A percentile compares a stretch with the other conserved stretches of the same genome.
These are phyloP conservation scores for Cytospora piceae DNA, from an alignment of 2,329 filamentous ascomycete genomes.

Conservation along the genomic window DNA sequence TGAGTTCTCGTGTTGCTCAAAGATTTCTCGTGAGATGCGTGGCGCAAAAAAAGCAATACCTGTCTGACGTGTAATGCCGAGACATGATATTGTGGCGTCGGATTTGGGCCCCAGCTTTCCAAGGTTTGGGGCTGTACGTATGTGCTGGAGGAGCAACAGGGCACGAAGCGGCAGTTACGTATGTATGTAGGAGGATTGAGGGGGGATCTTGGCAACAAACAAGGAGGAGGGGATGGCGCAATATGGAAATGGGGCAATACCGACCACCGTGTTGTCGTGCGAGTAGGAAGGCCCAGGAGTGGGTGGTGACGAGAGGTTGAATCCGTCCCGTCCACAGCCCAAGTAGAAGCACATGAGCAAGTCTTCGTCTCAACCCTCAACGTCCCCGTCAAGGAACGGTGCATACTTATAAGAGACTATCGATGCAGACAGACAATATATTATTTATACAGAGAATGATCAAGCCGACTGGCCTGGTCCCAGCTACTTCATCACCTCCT, in stretches of 20 bases:
- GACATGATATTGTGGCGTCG: background rate
- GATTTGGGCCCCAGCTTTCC: background rate
- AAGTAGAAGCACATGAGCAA: background rate
- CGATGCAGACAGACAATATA: slow-evolving; percentile 5
- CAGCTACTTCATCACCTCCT: background rate
- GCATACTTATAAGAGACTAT: background rate
- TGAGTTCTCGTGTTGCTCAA: background rate
- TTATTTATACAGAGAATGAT: slow-evolving; percentile 15
- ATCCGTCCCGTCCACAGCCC: background rate
- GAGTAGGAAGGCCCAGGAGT: background rate
- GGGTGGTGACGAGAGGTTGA: background rate
- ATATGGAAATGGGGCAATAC: no score
- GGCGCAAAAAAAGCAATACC: background rate
- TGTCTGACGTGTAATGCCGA: background rate
- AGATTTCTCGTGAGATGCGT: background rate
- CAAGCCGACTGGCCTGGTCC: background rate
- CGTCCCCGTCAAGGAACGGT: background rate
- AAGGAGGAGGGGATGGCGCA: no score
- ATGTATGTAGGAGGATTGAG: background rate
- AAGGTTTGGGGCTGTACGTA: background rate
- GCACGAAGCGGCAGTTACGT: no score
- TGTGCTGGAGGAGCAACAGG: background rate
- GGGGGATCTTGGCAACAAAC: no score
- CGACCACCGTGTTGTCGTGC: background rate
- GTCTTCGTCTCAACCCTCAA: background rate